These are phyloP conservation scores for Dryas octopetala DNA, from an alignment of 306 rosid species.

Conservation along the genomic window DNA sequence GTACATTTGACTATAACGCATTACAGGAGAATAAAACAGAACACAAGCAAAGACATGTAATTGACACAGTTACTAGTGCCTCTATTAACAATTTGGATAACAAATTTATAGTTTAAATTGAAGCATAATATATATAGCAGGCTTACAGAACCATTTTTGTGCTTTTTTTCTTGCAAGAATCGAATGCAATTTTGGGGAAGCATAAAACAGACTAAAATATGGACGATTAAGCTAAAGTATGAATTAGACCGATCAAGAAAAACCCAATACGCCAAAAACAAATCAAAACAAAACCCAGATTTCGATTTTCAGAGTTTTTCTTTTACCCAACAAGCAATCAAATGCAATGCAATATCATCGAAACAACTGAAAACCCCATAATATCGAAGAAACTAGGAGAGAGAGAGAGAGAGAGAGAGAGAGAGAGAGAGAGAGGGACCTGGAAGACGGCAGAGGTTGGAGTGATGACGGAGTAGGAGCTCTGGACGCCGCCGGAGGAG, in stretches of 20 bases:
- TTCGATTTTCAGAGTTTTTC: background rate
- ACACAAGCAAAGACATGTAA: too few relatives aligned
- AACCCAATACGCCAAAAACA: background rate
- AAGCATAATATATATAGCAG: background rate
- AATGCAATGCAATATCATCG: too few relatives aligned
- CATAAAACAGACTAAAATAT: background rate
- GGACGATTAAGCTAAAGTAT: background rate
- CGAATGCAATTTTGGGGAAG: background rate
- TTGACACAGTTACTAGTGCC: background rate
- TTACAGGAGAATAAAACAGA: background rate
- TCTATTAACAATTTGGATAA: background rate
- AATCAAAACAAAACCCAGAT: background rate
- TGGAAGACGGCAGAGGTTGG: constrained; percentile 78
- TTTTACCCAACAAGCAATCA: background rate
- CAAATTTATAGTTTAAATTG: background rate
- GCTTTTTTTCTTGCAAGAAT: background rate
- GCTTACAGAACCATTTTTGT: too few relatives aligned
- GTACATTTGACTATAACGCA: background rate
- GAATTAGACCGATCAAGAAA: background rate
- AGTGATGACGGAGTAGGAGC: constrained; percentile 63
- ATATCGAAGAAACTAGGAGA: too few relatives aligned
- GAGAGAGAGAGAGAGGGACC: constrained; percentile 33
- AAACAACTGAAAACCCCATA: too few relatives aligned
- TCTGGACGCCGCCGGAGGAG: constrained; percentile 70
- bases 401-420: background rate